A percentile compares a stretch with the other conserved stretches of the same genome.
These are phyloP conservation scores for Phytophthora kernoviae DNA, from an alignment of 352 stramenopile species.

Conservation along the genomic window DNA sequence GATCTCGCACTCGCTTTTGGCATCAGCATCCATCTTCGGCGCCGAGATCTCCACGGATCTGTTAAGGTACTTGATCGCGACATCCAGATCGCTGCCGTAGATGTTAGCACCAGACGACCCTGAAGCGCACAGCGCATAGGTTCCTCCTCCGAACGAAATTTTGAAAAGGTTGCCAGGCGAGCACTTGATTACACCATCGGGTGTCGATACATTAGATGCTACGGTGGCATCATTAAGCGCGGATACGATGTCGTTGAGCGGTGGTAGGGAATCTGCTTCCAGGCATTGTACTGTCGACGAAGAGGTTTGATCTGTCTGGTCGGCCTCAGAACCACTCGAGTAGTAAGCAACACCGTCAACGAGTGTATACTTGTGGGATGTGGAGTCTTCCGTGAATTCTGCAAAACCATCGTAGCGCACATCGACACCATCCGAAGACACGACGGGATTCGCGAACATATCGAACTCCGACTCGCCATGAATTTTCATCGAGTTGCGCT, in stretches of 20 bases:
- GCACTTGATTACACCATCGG: slow-evolving; percentile 34
- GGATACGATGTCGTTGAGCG: slow-evolving; percentile 31
- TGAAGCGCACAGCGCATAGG: slow-evolving; percentile 33
- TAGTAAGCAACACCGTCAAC: slow-evolving; percentile 42
- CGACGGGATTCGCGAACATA: slow-evolving; percentile 41
- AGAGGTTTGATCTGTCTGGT: slow-evolving; percentile 4
- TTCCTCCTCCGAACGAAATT: slow-evolving; percentile 31
- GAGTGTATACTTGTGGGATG: slow-evolving; percentile 33
- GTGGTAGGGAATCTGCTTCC: slow-evolving; percentile 20
- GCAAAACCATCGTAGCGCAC: slow-evolving; percentile 44
- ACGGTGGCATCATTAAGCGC: slow-evolving; percentile 26
- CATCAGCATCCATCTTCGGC: slow-evolving; percentile 16
- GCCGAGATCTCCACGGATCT: slow-evolving; percentile 20
- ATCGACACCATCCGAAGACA: slow-evolving; percentile 24
- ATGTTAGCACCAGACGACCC: slow-evolving; percentile 19
- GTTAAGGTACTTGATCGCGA: slow-evolving; percentile 30
- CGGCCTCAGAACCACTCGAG: slow-evolving; percentile 11
- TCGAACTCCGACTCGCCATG: slow-evolving; percentile 38
- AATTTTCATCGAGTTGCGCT: slow-evolving; percentile 43
- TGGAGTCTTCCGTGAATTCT: slow-evolving; percentile 28
- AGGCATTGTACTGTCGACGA: slow-evolving; percentile 29
- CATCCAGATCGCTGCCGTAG: slow-evolving; percentile 39
- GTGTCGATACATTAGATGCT: slow-evolving; percentile 12
- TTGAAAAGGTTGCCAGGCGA: slow-evolving; percentile 35
- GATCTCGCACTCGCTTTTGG: slow-evolving; percentile 13